Conservation (phyloP, 768 basidiomycete species). For the Hericium rajendrae region DNA sequence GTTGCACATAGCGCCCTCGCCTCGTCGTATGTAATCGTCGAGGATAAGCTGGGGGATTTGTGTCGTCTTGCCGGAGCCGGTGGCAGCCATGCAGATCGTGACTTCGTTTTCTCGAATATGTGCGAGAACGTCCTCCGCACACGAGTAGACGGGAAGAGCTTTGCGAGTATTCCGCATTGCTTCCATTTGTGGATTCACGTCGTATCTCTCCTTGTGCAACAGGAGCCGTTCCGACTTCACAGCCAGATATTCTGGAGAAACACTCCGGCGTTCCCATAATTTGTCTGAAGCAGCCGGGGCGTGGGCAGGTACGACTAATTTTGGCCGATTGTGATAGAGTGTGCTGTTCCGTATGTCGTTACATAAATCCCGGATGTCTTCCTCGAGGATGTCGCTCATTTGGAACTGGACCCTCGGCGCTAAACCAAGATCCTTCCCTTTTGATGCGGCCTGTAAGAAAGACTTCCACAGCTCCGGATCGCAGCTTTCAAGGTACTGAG, state of each 20-base stretch:
- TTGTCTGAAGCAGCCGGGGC: constrained; percentile 5
- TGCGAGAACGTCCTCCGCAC: constrained; percentile 53
- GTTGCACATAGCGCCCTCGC: constrained; percentile 80
- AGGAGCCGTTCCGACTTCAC: constrained; percentile 52
- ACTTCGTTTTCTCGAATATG: constrained; percentile 74
- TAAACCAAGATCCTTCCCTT: constrained; percentile 60
- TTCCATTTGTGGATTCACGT: constrained; percentile 47
- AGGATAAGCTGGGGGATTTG: constrained; percentile 91
- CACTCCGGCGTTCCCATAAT: constrained; percentile 18
- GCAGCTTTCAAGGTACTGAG: constrained; percentile 77
- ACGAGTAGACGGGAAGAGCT: constrained; percentile 66
- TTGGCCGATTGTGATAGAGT: constrained; percentile 60
- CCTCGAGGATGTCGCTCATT: constrained; percentile 53
- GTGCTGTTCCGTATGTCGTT: constrained; percentile 51
- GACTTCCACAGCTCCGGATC: constrained; percentile 73
- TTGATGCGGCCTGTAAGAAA: constrained; percentile 50
- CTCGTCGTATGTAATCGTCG: constrained; percentile 69
- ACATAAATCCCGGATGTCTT: constrained; percentile 63
- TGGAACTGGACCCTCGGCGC: constrained; percentile 61
- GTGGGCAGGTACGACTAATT: background rate
- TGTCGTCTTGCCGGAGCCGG: constrained; percentile 90
- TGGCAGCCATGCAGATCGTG: constrained; percentile 81
- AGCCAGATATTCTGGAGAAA: constrained; percentile 22
- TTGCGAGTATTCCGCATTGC: constrained; percentile 59
- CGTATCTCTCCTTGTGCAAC: constrained; percentile 47